Percentiles rank a stretch among this genome's conserved stretches.
These are phyloP conservation scores for Lenzites betulinus DNA, from an alignment of 768 basidiomycete species.

Conservation along the genomic window DNA sequence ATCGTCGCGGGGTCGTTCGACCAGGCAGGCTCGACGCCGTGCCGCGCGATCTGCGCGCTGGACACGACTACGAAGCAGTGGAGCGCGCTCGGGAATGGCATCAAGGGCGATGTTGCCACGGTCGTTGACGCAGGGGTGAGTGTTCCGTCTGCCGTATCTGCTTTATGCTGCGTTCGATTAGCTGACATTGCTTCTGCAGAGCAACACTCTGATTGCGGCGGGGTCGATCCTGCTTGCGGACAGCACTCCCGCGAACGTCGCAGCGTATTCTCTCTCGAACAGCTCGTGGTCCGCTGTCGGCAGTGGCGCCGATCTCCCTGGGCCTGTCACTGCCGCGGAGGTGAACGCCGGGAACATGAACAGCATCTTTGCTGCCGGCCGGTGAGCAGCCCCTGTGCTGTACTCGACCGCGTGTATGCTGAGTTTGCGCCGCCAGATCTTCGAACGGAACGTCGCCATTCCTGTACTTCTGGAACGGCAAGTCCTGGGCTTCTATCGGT, in stretches of 20 bases:
- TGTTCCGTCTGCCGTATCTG: slow-evolving; percentile 20
- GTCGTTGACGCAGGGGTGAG: slow-evolving; percentile 83
- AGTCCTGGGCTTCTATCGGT: slow-evolving; percentile 72
- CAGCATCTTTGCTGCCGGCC: slow-evolving; percentile 90
- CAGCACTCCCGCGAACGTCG: slow-evolving; percentile 69
- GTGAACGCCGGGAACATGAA: slow-evolving; percentile 79
- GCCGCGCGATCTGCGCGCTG: slow-evolving; percentile 78
- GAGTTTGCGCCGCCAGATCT: slow-evolving; percentile 39
- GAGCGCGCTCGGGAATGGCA: slow-evolving; percentile 76
- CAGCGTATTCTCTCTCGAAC: slow-evolving; percentile 70
- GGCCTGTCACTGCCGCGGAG: slow-evolving; percentile 87
- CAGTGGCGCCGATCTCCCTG: slow-evolving; percentile 63
- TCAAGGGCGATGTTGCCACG: slow-evolving; percentile 78
- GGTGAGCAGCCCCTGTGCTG: too few species aligned
- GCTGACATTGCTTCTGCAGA: slow-evolving; percentile 39
- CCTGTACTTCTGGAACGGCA: slow-evolving; percentile 84
- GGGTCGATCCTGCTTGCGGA: slow-evolving; percentile 75
- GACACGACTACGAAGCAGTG: slow-evolving; percentile 73
- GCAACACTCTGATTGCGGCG: slow-evolving; percentile 70
- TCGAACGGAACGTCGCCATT: slow-evolving; percentile 67
- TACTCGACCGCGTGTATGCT: slow-evolving; percentile 3
- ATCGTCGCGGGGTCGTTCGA: slow-evolving; percentile 89
- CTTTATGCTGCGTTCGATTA: not conserved
- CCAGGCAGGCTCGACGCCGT: slow-evolving; percentile 72
- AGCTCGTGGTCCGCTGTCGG: slow-evolving; percentile 75